Evolutionary conservation across 73 alveolate species (phyloP), one percentile per base, ranked within the genome.

Genomic region (Uronychia setigera): DNA sequence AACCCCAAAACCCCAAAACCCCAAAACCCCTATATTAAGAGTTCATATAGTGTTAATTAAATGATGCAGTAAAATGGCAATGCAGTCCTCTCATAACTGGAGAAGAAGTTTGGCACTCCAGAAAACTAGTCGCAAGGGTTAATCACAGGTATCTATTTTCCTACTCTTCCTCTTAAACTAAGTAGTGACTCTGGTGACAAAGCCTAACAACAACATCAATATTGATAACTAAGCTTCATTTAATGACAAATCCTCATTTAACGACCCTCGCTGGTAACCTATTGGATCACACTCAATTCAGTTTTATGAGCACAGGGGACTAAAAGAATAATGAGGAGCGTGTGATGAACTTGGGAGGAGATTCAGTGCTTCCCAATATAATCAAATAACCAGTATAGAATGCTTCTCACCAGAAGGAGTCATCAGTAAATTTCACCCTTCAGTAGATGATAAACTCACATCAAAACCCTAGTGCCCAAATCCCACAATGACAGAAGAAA

Each of bases 181-280:
- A 46, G 67, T 19, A 46, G 67, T 46, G n/a, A 46, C 67, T 19
- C 19, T 46, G 67, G 67, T 46, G 67, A 11, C 67, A 46, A 46
- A 46, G 19, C n/a, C 67, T 19, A 46, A 46, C 67, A 5, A 46
- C n/a, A n/a, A n/a, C n/a, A n/a, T n/a, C n/a, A n/a, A n/a, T n/a
- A n/a, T n/a, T n/a, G n/a, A n/a, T n/a, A n/a, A n/a, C n/a, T n/a
- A n/a, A n/a, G n/a, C n/a, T n/a, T n/a, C n/a, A n/a, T n/a, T n/a
- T n/a, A n/a, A n/a, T n/a, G n/a, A n/a, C n/a, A n/a, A n/a, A n/a
- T n/a, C n/a, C 67, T 46, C 67, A 46, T 46, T 46, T 46, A 46
- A 46, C 67, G 67, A 46, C 67, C 67, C 67, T 46, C 67, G 67
- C 67, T 11, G 67, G 67, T 46, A 46, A n/a, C n/a, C n/a, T n/a